Percentiles rank a stretch among this genome's conserved stretches.
Conservation (phyloP, 2,329 filamentous ascomycete genomes). For the Bipolaris victoriae region DNA sequence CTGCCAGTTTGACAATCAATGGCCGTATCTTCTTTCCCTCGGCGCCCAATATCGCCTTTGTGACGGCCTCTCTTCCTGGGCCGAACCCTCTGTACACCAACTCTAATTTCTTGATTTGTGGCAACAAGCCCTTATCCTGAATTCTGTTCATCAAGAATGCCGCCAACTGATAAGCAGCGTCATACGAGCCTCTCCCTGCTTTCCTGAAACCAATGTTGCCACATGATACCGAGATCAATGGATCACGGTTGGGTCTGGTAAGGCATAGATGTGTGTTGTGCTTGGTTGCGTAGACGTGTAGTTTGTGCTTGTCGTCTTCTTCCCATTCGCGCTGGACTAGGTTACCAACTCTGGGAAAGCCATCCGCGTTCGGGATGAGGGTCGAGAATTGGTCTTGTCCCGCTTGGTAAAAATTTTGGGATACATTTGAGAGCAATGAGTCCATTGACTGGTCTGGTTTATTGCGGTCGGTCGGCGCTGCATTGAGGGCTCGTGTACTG, state of each 20-base stretch:
- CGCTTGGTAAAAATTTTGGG: slow-evolving; percentile 24
- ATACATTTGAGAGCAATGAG: slow-evolving; percentile 24
- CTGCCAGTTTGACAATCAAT: slow-evolving; percentile 79
- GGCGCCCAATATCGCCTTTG: slow-evolving; percentile 84
- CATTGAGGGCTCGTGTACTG: slow-evolving; percentile 27
- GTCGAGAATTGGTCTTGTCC: slow-evolving; percentile 20
- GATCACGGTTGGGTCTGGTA: slow-evolving; percentile 77
- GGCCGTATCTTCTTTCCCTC: slow-evolving; percentile 79
- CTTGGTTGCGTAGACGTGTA: slow-evolving; percentile 85
- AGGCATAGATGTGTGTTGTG: slow-evolving; percentile 97
- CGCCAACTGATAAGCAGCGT: slow-evolving; percentile 88
- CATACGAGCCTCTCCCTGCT: slow-evolving; percentile 78
- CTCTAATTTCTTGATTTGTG: slow-evolving; percentile 78
- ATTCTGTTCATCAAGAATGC: slow-evolving; percentile 84
- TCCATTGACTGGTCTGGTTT: slow-evolving; percentile 20
- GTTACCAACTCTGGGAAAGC: slow-evolving; percentile 18
- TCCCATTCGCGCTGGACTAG: slow-evolving; percentile 36
- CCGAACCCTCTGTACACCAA: slow-evolving; percentile 86
- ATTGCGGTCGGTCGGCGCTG: slow-evolving; percentile 14
- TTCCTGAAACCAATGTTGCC: slow-evolving; percentile 95
- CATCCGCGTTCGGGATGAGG: slow-evolving; percentile 26
- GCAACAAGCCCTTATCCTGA: slow-evolving; percentile 77
- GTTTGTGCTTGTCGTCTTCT: slow-evolving; percentile 71
- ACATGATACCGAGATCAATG: slow-evolving; percentile 78
- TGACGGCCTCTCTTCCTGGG: slow-evolving; percentile 82